phyloP scores from a whole-genome alignment of 441 rosid genomes.

The Daphne laureola region DNA sequence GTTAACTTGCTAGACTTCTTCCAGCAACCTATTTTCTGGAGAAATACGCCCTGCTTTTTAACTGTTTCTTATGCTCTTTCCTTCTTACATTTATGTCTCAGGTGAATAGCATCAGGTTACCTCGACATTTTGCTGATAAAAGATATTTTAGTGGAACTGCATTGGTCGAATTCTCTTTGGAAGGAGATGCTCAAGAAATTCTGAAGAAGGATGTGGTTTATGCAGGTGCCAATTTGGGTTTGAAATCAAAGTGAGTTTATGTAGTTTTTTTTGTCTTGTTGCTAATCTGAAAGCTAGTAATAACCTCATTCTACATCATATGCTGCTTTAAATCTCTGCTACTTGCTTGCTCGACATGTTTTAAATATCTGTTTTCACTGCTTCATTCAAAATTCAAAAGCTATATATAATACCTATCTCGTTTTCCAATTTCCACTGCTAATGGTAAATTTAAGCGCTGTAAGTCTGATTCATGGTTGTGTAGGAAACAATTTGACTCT shows the following conservation, averaged over 20 bases:
- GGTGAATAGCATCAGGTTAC: constrained; percentile 57
- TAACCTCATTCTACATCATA: no score
- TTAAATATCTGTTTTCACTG: no score
- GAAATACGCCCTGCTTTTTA: no score
- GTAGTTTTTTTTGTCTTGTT: not conserved
- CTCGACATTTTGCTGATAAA: constrained; percentile 38
- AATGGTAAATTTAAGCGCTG: not conserved
- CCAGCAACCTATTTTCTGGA: no score
- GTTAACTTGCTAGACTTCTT: no score
- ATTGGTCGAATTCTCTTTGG: constrained; percentile 46
- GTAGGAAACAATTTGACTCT: constrained; percentile 29
- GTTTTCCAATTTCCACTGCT: no score
- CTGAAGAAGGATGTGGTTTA: constrained; percentile 31
- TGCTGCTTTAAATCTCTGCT: no score
- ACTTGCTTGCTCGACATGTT: no score
- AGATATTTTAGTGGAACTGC: constrained; percentile 43
- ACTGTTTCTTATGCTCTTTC: not conserved
- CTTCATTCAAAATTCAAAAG: no score
- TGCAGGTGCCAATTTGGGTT: constrained; percentile 31
- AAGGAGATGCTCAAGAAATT: constrained; percentile 27
- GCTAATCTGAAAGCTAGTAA: no score
- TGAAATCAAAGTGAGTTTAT: constrained; percentile 35
- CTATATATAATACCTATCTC: no score
- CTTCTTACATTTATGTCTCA: constrained; percentile 13
- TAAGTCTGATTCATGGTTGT: constrained; percentile 6